These are phyloP conservation scores for Nitzschia sp. DNA, from an alignment of 108 stramenopile genomes.

Conservation along the genomic window DNA sequence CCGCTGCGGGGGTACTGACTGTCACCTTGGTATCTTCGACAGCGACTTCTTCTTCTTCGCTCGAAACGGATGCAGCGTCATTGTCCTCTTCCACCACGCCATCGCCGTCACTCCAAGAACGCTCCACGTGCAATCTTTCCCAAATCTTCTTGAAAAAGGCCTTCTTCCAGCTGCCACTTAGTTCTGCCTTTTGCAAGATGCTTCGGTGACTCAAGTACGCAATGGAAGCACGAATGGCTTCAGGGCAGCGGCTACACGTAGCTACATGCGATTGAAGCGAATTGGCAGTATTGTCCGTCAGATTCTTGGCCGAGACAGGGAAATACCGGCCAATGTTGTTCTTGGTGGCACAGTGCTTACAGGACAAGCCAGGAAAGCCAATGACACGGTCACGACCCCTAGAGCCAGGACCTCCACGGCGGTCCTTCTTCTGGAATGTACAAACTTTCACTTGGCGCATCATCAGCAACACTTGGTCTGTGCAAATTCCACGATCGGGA, in stretches of 20 bases:
- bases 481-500: conserved; percentile 60
- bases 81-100: conserved; percentile 33
- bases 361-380: conserved; percentile 57
- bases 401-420: conserved; percentile 60
- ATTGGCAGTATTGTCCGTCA: conserved; percentile 78
- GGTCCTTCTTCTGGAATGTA: conserved; percentile 72
- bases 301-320: conserved; percentile 78
- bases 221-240: conserved; percentile 66
- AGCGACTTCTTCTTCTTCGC: conserved; percentile 18
- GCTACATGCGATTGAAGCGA: conserved; percentile 61
- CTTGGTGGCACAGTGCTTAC: conserved; percentile 57
- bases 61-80: conserved; percentile 17
- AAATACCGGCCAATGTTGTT: conserved; percentile 74
- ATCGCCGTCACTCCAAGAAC: conserved; percentile 40
- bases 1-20: conserved; percentile 13
- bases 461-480: conserved; percentile 73
- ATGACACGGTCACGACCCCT: conserved; percentile 67
- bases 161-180: conserved; percentile 76
- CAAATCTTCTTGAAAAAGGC: conserved; percentile 78
- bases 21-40: conserved; percentile 15
- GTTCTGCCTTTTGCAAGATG: conserved; percentile 69
- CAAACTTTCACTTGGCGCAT: conserved; percentile 76
- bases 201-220: conserved; percentile 73
- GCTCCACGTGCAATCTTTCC: conserved; percentile 71
- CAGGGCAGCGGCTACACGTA: conserved; percentile 64